A percentile compares a stretch with the other conserved stretches of the same genome.
Conservation (phyloP, 345 rosid genomes). For the Trapa bicornis region DNA sequence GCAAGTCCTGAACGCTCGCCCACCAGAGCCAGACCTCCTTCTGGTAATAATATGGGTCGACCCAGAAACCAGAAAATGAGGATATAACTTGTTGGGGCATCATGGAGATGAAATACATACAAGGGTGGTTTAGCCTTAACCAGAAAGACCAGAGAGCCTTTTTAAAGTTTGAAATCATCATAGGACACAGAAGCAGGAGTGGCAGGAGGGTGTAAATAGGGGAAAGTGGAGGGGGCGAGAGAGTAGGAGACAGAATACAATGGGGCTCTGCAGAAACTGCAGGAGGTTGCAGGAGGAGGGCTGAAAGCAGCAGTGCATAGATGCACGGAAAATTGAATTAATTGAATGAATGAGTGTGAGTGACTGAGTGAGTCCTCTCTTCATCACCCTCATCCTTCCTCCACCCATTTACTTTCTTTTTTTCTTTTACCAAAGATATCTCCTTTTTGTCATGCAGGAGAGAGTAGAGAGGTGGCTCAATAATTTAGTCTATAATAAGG, state of each 20-base stretch:
- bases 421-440: background rate
- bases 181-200: conserved; percentile 22
- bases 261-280: conserved; percentile 15
- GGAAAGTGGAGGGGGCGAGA: conserved; percentile 48
- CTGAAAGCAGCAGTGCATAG: conserved; percentile 9
- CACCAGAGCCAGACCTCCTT: no score
- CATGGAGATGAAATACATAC: no score
- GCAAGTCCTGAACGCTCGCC: no score
- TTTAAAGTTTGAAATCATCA: conserved; percentile 14
- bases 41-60: no score
- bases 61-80: conserved; percentile 9
- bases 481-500: background rate
- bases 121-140: no score
- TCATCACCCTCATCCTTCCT: background rate
- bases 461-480: background rate
- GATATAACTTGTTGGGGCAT: background rate
- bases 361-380: background rate
- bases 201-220: conserved; percentile 54
- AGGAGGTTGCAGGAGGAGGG: conserved; percentile 9
- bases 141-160: no score
- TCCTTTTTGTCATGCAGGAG: background rate
- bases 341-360: background rate
- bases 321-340: conserved; percentile 7
- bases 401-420: background rate
- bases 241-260: conserved; percentile 22